Evolutionary conservation across 106 monocot genomes (phyloP).

Genomic region (Phalaenopsis equestris): DNA sequence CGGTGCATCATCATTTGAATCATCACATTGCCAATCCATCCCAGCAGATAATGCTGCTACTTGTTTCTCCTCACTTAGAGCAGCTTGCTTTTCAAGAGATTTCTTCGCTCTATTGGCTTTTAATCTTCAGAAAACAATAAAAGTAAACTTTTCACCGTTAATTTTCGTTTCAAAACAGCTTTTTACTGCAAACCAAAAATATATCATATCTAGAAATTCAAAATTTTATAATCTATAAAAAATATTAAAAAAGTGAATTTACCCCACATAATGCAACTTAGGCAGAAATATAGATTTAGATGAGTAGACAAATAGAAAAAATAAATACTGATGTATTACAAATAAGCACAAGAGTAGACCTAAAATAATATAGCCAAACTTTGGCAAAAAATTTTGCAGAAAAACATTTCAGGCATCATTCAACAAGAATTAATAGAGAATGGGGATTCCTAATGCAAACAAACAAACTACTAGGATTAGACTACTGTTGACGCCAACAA

Average conservation of each 20-base stretch:
- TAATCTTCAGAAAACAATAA: conserved; percentile 19
- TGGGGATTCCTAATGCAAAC: too few relatives aligned
- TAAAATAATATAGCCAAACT: too few relatives aligned
- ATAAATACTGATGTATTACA: too few relatives aligned
- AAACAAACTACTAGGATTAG: too few relatives aligned
- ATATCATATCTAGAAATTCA: background rate
- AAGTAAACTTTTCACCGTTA: background rate
- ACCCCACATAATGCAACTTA: too few relatives aligned
- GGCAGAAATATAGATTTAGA: too few relatives aligned
- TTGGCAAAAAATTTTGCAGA: too few relatives aligned
- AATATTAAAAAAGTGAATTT: background rate
- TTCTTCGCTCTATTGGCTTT: conserved; percentile 85
- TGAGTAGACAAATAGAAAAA: too few relatives aligned
- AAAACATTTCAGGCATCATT: too few relatives aligned
- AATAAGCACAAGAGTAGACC: too few relatives aligned
- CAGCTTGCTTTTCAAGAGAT: conserved; percentile 38
- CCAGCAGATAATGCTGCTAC: conserved; percentile 44
- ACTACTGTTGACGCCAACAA: too few relatives aligned
- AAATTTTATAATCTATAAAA: background rate
- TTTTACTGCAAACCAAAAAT: background rate
- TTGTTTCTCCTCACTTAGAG: conserved; percentile 52
- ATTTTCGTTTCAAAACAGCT: background rate
- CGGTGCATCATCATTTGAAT: conserved; percentile 56
- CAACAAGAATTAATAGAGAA: too few relatives aligned
- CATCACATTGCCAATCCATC: conserved; percentile 66